phyloP scores from a whole-genome alignment of 2,329 filamentous ascomycete genomes.

The Paecilomyces niveus region DNA sequence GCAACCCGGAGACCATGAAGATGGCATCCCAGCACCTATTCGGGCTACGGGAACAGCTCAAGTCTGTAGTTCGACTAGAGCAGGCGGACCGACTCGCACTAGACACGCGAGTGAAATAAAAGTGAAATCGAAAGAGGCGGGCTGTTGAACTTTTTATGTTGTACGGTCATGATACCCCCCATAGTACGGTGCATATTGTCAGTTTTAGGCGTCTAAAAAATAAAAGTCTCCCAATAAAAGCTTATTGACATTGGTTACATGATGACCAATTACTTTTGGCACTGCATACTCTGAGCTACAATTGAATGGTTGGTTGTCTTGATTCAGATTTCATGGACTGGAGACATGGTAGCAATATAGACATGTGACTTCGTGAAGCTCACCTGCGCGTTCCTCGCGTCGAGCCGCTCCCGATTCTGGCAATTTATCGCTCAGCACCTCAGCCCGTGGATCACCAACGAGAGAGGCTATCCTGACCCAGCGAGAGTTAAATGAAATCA shows the following conservation, averaged over 20 bases:
- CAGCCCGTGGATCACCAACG: not conserved
- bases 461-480: not conserved
- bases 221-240: not conserved
- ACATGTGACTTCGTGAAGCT: slow-evolving; percentile 34
- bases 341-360: not conserved
- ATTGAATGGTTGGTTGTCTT: not conserved
- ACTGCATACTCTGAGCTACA: not conserved
- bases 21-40: slow-evolving; percentile 49
- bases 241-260: not conserved
- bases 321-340: not conserved
- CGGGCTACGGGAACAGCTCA: slow-evolving; percentile 48
- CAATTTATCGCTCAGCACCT: slow-evolving; percentile 1
- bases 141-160: slow-evolving; percentile 5
- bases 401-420: slow-evolving; percentile 3
- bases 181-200: not conserved
- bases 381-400: slow-evolving; percentile 19
- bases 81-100: slow-evolving; percentile 52
- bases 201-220: not conserved
- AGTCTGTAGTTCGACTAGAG: slow-evolving; percentile 48
- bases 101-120: slow-evolving; percentile 53
- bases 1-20: slow-evolving; percentile 48
- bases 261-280: not conserved
- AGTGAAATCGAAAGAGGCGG: not conserved
- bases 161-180: slow-evolving; percentile 6
- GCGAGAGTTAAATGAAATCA: not conserved